Evolutionary conservation across 495 filamentous ascomycete species (phyloP), one percentile per base, ranked within the genome.

Genomic region (Penicillium daleae): DNA sequence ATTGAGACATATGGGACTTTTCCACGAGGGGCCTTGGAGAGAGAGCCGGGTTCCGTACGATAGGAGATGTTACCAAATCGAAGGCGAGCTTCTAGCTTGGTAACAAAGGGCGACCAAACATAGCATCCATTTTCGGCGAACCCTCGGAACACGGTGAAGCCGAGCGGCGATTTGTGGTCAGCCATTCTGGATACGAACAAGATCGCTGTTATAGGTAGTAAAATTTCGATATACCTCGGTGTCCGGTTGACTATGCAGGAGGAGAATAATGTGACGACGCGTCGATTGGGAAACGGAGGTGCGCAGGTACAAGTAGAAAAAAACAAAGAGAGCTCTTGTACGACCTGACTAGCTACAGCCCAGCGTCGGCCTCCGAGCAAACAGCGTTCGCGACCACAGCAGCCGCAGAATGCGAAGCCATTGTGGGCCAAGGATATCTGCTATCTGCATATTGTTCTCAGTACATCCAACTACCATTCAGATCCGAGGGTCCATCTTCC

Each of bases 81-180:
- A 8, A 90, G 76, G 1, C 86, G 86, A 26, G 83, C 75, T 64
- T 90, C 87, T 56, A 89, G 80, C 70, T 90, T 90, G 37, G 67
- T 85, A 53, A 87, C 86, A 65, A 87, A 90, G 21, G 88, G 86
- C 0, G 87, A 89, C 85, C 85, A 87, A 58, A 80, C 77, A 65
- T 88, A 81, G 48, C 52, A 62, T 4, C 71, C 70, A 4, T 61
- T 33, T 13, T 65, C 64, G 35, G 72, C 69, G 64, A 79, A 86
- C 27, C 84, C 84, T 12, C 86, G 82, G 75, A 80, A 87, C 66
- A 89, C 33, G 12, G 61, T 67, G 31, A 67, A 19, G 17, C 7
- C 12, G 9, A 50, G 22, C 6, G 24, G 3, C 15, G 51, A 31
- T 19, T 59, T 50, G 19, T 21, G 10, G 6, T 29, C 24, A 17